A percentile compares a stretch with the other conserved stretches of the same genome.
Evolutionary conservation across 75 land plant genomes (phyloP).

Genomic region (Ceratopteris richardii): DNA sequence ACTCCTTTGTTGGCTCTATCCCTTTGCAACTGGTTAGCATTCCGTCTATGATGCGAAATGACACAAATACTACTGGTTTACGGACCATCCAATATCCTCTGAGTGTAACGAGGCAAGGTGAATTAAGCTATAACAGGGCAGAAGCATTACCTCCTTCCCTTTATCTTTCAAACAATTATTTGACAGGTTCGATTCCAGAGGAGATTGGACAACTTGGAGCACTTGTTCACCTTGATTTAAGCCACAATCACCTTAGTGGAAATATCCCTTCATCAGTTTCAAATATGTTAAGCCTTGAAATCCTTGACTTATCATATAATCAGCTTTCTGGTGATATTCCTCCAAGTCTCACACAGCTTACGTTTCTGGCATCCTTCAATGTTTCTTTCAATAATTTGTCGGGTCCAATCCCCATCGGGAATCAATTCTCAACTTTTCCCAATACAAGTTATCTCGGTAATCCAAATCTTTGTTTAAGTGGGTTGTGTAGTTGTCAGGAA

Average conservation of each 20-base stretch:
- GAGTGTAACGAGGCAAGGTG: neutral
- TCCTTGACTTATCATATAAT: slow-evolving; percentile 39
- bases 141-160: neutral
- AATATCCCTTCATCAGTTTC: slow-evolving; percentile 37
- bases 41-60: slow-evolving; percentile 8
- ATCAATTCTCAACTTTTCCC: slow-evolving; percentile 18
- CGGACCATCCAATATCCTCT: slow-evolving; percentile 4
- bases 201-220: slow-evolving; percentile 27
- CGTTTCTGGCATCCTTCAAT: slow-evolving; percentile 15
- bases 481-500: slow-evolving; percentile 6
- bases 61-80: slow-evolving; percentile 9
- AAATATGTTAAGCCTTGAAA: slow-evolving; percentile 19
- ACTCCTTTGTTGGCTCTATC: slow-evolving; percentile 33
- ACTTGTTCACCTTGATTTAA: slow-evolving; percentile 39
- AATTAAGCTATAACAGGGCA: neutral
- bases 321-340: slow-evolving; percentile 33
- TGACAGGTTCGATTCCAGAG: slow-evolving; percentile 12
- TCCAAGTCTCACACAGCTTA: slow-evolving; percentile 9
- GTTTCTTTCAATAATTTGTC: slow-evolving; percentile 15
- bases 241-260: slow-evolving; percentile 38
- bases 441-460: slow-evolving; percentile 16
- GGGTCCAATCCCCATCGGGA: slow-evolving; percentile 21
- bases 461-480: slow-evolving; percentile 9
- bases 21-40: slow-evolving; percentile 18
- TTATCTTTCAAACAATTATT: neutral